These are phyloP conservation scores for Talaromyces sp. DNA, from an alignment of 2,329 filamentous ascomycete species.

Conservation along the genomic window DNA sequence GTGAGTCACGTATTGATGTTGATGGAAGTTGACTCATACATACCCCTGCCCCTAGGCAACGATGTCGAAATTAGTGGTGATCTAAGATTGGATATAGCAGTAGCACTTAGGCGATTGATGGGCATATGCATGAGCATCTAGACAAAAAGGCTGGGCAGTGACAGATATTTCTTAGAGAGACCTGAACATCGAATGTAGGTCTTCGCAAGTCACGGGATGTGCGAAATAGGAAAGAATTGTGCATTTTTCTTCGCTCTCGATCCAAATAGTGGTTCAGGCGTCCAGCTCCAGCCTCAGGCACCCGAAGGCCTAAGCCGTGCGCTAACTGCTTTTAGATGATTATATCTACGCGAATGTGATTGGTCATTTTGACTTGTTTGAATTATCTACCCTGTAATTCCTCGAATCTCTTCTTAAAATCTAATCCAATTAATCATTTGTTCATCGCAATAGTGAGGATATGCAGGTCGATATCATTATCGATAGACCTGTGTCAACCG, in stretches of 20 bases:
- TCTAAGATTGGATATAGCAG: not conserved
- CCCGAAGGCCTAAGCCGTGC: not conserved
- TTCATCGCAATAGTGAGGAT: not conserved
- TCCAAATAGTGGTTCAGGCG: not conserved
- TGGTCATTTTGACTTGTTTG: not conserved
- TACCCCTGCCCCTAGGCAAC: conserved; percentile 10
- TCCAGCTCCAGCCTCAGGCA: conserved; percentile 4
- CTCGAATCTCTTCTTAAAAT: too few relatives aligned
- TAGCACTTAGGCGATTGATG: not conserved
- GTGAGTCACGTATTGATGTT: not conserved
- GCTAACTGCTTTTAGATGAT: conserved; percentile 4
- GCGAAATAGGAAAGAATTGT: conserved; percentile 9
- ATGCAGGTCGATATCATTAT: not conserved
- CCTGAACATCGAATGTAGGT: conserved; percentile 3
- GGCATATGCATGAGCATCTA: conserved; percentile 3
- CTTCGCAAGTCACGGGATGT: conserved; percentile 15
- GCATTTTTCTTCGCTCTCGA: not conserved
- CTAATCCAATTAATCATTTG: not conserved
- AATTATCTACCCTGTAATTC: too few relatives aligned
- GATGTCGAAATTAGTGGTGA: conserved; percentile 10
- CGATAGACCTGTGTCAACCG: not conserved
- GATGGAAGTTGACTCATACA: conserved; percentile 6
- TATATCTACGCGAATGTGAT: not conserved
- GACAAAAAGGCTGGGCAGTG: not conserved
- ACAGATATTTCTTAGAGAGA: not conserved